Percentiles rank a stretch among this genome's conserved stretches.
phyloP scores from a whole-genome alignment of 768 basidiomycete species.

The Collybiopsis luxurians region DNA sequence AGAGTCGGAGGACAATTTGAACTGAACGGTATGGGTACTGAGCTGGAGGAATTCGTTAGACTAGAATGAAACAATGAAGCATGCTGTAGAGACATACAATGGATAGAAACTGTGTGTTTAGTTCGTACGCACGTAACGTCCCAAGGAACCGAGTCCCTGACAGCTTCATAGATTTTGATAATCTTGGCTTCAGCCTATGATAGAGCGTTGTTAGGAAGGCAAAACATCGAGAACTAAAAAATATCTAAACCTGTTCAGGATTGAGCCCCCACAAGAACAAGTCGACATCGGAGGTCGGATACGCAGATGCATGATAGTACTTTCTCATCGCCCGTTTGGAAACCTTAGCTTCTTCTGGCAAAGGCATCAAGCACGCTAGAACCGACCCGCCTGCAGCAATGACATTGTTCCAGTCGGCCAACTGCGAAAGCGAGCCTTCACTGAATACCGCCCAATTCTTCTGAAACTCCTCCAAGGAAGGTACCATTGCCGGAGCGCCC shows the following conservation, averaged over 20 bases:
- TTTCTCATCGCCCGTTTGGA: constrained; percentile 59
- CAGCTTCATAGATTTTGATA: constrained; percentile 55
- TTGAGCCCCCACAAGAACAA: constrained; percentile 61
- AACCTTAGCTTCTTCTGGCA: constrained; percentile 43
- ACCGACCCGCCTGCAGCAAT: constrained; percentile 62
- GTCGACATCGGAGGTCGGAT: constrained; percentile 62
- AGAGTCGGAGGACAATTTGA: constrained; percentile 64
- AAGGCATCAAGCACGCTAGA: constrained; percentile 52
- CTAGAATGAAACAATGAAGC: neutral
- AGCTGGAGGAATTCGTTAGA: constrained; percentile 26
- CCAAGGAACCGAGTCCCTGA: constrained; percentile 65
- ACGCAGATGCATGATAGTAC: constrained; percentile 51
- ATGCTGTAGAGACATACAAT: constrained; percentile 50
- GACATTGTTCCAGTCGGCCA: constrained; percentile 62
- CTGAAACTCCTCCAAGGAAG: constrained; percentile 54
- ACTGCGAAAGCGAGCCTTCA: constrained; percentile 58
- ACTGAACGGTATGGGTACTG: constrained; percentile 69
- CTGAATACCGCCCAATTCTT: constrained; percentile 64
- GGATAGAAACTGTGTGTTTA: constrained; percentile 64
- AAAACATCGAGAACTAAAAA: neutral
- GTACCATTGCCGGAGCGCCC: constrained; percentile 47
- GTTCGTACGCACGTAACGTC: constrained; percentile 66
- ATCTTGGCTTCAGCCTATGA: constrained; percentile 61
- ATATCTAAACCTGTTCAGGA: constrained; percentile 41
- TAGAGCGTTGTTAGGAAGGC: neutral